Evolutionary conservation across 1,284 basidiomycete species (phyloP).

Genomic region (Cryptococcus maquisensis): DNA sequence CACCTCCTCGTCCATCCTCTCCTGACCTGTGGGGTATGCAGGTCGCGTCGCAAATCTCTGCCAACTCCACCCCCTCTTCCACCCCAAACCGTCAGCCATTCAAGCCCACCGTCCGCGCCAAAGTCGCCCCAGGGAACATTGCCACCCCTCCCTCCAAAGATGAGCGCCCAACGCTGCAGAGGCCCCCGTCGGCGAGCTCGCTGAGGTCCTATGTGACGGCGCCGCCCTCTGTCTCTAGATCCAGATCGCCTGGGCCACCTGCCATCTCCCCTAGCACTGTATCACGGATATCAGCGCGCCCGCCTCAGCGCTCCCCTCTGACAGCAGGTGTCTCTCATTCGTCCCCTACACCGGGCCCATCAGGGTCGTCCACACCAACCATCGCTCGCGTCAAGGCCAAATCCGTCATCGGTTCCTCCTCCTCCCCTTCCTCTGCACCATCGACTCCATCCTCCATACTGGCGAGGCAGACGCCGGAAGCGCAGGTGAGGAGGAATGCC

Average conservation of each 20-base stretch:
- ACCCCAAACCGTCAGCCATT: background rate
- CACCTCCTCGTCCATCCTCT: background rate
- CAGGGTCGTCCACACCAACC: constrained; percentile 3
- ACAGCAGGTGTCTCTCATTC: background rate
- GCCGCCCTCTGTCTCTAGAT: background rate
- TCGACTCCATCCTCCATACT: too few relatives aligned
- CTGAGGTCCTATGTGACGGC: constrained; percentile 1
- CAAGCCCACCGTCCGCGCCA: constrained; percentile 5
- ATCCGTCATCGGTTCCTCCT: too few relatives aligned
- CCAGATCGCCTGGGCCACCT: constrained; percentile 6
- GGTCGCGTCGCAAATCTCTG: constrained; percentile 9
- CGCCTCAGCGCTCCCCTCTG: background rate
- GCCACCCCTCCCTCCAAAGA: background rate
- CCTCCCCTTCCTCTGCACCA: too few relatives aligned
- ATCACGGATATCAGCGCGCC: background rate
- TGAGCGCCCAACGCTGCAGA: background rate
- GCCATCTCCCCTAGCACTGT: background rate
- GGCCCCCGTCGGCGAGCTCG: constrained; percentile 1
- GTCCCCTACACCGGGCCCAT: background rate
- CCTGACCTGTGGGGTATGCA: constrained; percentile 1
- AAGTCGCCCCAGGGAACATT: constrained; percentile 3
- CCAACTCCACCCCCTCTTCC: background rate
- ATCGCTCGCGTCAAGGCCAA: background rate
- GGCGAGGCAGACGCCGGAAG: background rate
- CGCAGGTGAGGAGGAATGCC: background rate